Conservation (phyloP, 2,329 filamentous ascomycete genomes). For the Botrytis sinoallii region DNA sequence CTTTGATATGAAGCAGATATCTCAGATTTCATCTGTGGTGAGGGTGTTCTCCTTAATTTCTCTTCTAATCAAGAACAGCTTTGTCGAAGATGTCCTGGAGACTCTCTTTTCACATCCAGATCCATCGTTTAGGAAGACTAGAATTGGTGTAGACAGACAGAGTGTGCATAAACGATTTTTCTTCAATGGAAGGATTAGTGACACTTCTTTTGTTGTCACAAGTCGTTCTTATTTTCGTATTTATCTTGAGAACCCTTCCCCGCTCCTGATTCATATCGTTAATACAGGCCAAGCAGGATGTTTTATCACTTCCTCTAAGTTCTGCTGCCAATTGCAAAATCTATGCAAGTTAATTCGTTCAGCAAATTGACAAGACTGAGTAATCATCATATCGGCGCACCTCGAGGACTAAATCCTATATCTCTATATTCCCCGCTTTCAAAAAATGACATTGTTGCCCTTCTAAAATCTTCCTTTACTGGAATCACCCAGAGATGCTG, state of each 20-base stretch:
- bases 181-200: no score
- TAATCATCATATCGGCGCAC: neutral
- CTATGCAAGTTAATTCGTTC: neutral
- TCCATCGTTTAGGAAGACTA: neutral
- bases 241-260: no score
- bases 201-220: no score
- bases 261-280: neutral
- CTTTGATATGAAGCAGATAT: neutral
- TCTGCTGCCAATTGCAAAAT: neutral
- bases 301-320: neutral
- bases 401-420: neutral
- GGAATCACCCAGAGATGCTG: neutral
- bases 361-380: neutral
- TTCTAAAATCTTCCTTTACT: neutral
- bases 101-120: neutral
- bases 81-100: neutral
- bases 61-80: neutral
- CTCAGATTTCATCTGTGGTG: neutral
- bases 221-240: no score
- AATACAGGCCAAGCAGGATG: neutral
- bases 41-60: neutral
- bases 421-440: rapidly evolving
- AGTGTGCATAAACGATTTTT: neutral
- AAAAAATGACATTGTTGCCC: neutral
- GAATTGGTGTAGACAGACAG: neutral